Conservation (phyloP, 257 asterid genomes). For the Leonotis leonurus region DNA sequence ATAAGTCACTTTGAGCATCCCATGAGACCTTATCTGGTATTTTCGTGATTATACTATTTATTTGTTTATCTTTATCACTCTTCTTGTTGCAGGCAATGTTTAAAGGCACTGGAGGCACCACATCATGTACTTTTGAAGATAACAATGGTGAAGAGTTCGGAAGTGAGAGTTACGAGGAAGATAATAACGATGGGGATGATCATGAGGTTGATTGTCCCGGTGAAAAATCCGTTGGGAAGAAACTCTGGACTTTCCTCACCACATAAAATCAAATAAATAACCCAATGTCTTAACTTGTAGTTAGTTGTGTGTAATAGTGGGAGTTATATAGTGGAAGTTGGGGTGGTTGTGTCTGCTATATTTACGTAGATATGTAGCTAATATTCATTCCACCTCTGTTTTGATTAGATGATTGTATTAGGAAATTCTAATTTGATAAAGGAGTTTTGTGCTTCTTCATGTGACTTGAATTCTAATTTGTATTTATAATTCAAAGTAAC, state of each 20-base stretch:
- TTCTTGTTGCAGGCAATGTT: constrained; percentile 31
- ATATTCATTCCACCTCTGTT: no score
- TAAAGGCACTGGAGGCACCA: constrained; percentile 32
- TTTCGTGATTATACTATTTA: background rate
- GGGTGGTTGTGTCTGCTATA: constrained; percentile 16
- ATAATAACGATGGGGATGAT: constrained; percentile 38
- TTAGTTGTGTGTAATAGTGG: constrained; percentile 33
- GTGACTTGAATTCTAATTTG: no score
- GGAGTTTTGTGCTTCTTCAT: no score
- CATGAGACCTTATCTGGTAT: background rate
- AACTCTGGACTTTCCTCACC: constrained; percentile 86
- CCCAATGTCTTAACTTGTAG: constrained; percentile 9
- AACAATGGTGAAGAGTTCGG: constrained; percentile 31
- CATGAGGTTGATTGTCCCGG: constrained; percentile 73
- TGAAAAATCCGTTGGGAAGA: constrained; percentile 82
- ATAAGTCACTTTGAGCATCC: background rate
- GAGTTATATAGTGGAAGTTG: constrained; percentile 23
- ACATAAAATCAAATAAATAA: constrained; percentile 42
- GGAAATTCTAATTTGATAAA: no score
- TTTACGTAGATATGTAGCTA: constrained; percentile 22
- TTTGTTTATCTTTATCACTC: background rate
- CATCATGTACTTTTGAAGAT: constrained; percentile 23
- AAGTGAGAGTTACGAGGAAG: constrained; percentile 35
- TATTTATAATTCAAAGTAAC: no score
- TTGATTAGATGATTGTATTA: no score